Base-by-base conservation (phyloP, 2,329 filamentous ascomycete genomes). In the Ophiostoma himal-ulmi region DNA sequence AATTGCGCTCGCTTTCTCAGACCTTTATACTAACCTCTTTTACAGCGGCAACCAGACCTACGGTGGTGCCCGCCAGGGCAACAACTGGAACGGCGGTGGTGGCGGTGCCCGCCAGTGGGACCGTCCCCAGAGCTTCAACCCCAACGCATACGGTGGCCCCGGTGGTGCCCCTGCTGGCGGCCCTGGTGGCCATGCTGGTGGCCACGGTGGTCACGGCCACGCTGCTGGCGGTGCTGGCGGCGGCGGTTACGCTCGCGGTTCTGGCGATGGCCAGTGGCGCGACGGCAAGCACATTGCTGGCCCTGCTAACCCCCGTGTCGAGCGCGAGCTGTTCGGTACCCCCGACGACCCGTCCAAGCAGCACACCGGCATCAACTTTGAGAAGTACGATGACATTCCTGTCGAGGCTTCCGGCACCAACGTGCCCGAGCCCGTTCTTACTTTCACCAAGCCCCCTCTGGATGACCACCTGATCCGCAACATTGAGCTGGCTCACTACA, bases 341-440 rank as follows among this genome's bases (percentile, higher is more conserved):
- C 37, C 65, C 76, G 94, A 98, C 80, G 95, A 98, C 78, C 93
- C 94, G 74, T 89, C 91, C 75, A 98, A 97, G 86, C 92, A 97
- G 81, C 92, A 96, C 78, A 97, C 93, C 44, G 95, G 95, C 82
- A 98, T 99, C 91, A 99, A 99, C 88, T 99, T 99, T 80, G 91
- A 97, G 84, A 99, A 99, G 86, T 99, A 99, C 83, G 95, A 99
- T 79, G 95, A 99, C 81, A 99, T 99, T 75, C 95, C 95, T 70
- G 95, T 99, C 74, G 95, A 98, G 83, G 95, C 95, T 74, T 97
- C 94, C 72, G 95, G 95, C 72, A 90, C 93, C 69, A 89, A 96
- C 78, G 93, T 98, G 69, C 95, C 95, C 65, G 95, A 98, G 78
- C 91, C 94, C 57, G 92, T 97, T 75, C 89, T 89, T 75, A 86